Percentiles rank a stretch among this genome's conserved stretches.
phyloP scores from a whole-genome alignment of 169 alveolate species.

The Condylostoma magnum region DNA sequence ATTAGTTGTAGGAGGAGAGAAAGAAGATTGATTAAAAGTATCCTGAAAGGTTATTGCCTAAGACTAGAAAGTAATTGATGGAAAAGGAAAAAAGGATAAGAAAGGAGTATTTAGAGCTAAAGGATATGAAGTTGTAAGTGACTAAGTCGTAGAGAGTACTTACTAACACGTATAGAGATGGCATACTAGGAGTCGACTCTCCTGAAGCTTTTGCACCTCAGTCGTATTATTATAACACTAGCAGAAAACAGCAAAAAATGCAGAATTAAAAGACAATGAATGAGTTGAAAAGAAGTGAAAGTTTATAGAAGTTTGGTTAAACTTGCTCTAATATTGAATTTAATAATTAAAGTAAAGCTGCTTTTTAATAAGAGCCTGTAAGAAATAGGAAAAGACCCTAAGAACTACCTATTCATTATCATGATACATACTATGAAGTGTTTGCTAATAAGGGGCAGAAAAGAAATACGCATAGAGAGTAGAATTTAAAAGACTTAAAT shows the following conservation, averaged over 20 bases:
- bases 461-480: background rate
- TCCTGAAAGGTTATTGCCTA: background rate
- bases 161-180: background rate
- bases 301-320: background rate
- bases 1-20: background rate
- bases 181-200: constrained; percentile 19
- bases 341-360: background rate
- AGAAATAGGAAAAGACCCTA: background rate
- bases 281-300: background rate
- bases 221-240: background rate
- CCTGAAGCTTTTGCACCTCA: background rate
- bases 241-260: background rate
- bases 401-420: constrained; percentile 5
- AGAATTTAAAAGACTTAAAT: background rate
- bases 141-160: constrained; percentile 1
- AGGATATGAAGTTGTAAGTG: background rate
- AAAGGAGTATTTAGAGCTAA: background rate
- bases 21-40: background rate
- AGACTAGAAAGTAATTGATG: background rate
- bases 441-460: background rate
- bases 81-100: background rate
- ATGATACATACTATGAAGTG: background rate
- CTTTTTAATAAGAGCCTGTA: background rate
- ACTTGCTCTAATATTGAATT: background rate
- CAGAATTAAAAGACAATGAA: background rate